Evolutionary conservation across 2,329 filamentous ascomycete genomes (phyloP), one percentile per base, ranked within the genome.

Genomic region (Pochonia chlamydosporia): DNA sequence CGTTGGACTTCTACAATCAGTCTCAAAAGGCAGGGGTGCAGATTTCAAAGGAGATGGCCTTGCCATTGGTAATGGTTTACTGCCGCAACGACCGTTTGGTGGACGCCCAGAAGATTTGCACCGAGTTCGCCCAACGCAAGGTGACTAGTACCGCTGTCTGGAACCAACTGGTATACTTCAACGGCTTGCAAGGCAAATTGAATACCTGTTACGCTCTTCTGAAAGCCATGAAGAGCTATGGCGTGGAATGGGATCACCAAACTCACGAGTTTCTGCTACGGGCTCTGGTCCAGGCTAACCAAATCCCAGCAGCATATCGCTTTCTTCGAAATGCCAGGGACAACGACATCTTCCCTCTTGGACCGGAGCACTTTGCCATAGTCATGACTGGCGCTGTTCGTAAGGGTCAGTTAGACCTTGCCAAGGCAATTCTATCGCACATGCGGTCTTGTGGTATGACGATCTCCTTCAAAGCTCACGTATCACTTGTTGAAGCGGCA

Each of bases 141-240:
- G 74, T 80, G 1, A 69, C 74, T 2, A 66, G 64, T 20, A 82
- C 82, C 2, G 70, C 74, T 26, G 79, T 89, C 59, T 96, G 88
- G 87, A 96, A 96, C 59, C 74, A 81, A 45, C 67, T 96, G 26
- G 70, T 96, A 4, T 74, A 77, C 47, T 79, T 85, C 50, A 77
- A 89, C 61, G 87, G 87, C 6, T 69, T 79, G 47, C 74, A 78
- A 6, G 78, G 84, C 47, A 71, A 75, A 44, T 61, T 81, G 6
- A 60, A 59, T n/a, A 66, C 67, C 41, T 68, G 78, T 45, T 74
- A 79, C 55, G 67, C 65, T 4, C 48, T 79, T 6, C 64, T 81
- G 20, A 63, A 66, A 30, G 51, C 58, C 30, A 82, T 82, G 79
- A 70, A 67, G 20, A 61, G 68, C 11, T 60, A 65, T 33, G 58